Base-by-base conservation (phyloP, 331 rosid species). In the Erythrophleum ivorense region DNA sequence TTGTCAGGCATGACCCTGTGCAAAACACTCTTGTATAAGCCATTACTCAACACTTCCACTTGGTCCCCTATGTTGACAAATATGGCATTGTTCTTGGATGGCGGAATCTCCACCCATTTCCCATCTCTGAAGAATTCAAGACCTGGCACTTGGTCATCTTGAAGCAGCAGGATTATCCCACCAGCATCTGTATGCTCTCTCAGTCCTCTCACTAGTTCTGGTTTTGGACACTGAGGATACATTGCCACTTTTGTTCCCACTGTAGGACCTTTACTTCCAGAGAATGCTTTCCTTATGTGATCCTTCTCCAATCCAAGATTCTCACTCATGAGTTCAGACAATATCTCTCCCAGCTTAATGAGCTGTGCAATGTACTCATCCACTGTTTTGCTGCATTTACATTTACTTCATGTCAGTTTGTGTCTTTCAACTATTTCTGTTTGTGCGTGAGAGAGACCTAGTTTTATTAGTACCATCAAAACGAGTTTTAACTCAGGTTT, bases 61-160 rank as follows among this genome's bases (percentile, higher is more conserved):
- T 89, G 97, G 69, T 92, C 95, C 55, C 97, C 92, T 36, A 83
- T 89, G 90, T 91, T 92, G 50, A 92, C 92, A 86, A 89, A 92
- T 52, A 92, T 91, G 52, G 93, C 86, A 79, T 88, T 83, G 75
- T 86, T 84, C 86, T 90, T 88, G 59, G 97, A 89, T 50, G 94
- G 92, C 29, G 94, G 93, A 78, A 92, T 85, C 80, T 87, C 83
- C 5, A 87, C 82, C 97, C 97, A 92, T 19, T 80, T 78, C 0
- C 91, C 92, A 64, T 89, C 92, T 63, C 87, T 86, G 59, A 78
- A 83, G 87, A 92, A 92, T 81, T 90, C 92, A 0, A 92, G 86
- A 10, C 95, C 97, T 0, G 92, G 93, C 15, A 90, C 91, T 62
- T 84, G 71, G 78, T 92, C 93, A 73, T 91, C 95, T 74, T 91